Conservation (phyloP, 2,329 filamentous ascomycete species). For the Colletotrichum caudatum region DNA sequence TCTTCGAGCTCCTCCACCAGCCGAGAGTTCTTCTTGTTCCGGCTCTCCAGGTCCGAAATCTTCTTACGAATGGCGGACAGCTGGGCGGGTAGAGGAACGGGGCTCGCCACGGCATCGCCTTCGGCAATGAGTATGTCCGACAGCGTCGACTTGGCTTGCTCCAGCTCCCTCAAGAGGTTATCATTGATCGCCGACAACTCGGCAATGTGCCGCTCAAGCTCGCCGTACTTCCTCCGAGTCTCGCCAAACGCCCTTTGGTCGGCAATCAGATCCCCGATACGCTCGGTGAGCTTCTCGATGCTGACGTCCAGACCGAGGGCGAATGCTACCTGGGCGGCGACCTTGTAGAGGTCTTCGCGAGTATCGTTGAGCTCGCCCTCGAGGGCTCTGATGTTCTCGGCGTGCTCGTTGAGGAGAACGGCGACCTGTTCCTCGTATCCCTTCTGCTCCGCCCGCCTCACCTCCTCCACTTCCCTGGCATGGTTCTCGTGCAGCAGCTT, state of each 20-base stretch:
- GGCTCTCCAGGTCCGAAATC: constrained; percentile 70
- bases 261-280: constrained; percentile 67
- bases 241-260: constrained; percentile 70
- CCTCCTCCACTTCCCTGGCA: constrained; percentile 61
- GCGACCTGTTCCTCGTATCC: constrained; percentile 69
- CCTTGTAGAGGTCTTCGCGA: constrained; percentile 73
- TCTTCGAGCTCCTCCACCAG: constrained; percentile 97
- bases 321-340: constrained; percentile 72
- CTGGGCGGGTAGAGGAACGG: constrained; percentile 65
- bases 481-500: constrained; percentile 63
- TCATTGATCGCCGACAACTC: constrained; percentile 71
- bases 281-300: constrained; percentile 74
- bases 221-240: constrained; percentile 69
- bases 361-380: constrained; percentile 73
- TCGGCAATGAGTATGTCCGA: constrained; percentile 66
- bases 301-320: constrained; percentile 72
- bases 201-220: constrained; percentile 66
- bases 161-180: constrained; percentile 71
- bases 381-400: constrained; percentile 66
- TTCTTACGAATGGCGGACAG: constrained; percentile 74
- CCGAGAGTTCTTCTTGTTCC: constrained; percentile 90
- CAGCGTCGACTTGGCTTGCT: constrained; percentile 68
- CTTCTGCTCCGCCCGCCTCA: constrained; percentile 63
- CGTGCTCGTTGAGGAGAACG: constrained; percentile 70
- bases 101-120: constrained; percentile 57